Percentiles rank a stretch among this genome's conserved stretches.
phyloP scores from a whole-genome alignment of 257 asterid species.

The Oldenlandia corymbosa region DNA sequence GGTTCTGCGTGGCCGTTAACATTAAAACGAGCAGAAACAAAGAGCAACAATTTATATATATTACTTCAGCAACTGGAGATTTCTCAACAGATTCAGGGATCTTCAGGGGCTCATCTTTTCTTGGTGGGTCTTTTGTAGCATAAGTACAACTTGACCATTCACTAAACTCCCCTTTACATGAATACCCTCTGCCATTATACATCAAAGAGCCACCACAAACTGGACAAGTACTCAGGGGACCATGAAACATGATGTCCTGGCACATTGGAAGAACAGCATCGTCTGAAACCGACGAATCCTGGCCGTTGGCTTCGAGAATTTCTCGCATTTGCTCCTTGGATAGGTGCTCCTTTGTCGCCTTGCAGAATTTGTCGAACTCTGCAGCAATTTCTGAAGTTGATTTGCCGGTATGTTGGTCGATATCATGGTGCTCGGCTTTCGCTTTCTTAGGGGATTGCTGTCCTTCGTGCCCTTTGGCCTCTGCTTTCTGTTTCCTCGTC shows the following conservation, averaged over 20 bases:
- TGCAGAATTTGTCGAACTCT: slow-evolving; percentile 63
- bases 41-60: background rate
- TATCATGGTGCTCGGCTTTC: slow-evolving; percentile 32
- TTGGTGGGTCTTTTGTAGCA: slow-evolving; percentile 52
- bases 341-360: slow-evolving; percentile 49
- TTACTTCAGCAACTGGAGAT: slow-evolving; percentile 46
- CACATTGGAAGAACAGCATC: slow-evolving; percentile 87
- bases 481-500: slow-evolving; percentile 80
- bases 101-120: slow-evolving; percentile 44
- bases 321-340: slow-evolving; percentile 69
- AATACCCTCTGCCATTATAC: slow-evolving; percentile 25
- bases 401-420: slow-evolving; percentile 24
- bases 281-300: slow-evolving; percentile 38
- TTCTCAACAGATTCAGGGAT: slow-evolving; percentile 56
- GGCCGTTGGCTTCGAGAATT: slow-evolving; percentile 65
- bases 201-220: slow-evolving; percentile 44
- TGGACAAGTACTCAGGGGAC: slow-evolving; percentile 54
- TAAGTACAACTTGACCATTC: slow-evolving; percentile 76
- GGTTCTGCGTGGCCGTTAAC: no score
- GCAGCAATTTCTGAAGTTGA: slow-evolving; percentile 35
- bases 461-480: slow-evolving; percentile 30
- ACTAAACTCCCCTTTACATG: slow-evolving; percentile 51
- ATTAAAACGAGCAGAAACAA: background rate
- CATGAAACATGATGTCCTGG: slow-evolving; percentile 72
- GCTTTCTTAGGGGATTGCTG: slow-evolving; percentile 56